Conservation (phyloP, 164 flowering plant genomes). For the Aristolochia fimbriata region DNA sequence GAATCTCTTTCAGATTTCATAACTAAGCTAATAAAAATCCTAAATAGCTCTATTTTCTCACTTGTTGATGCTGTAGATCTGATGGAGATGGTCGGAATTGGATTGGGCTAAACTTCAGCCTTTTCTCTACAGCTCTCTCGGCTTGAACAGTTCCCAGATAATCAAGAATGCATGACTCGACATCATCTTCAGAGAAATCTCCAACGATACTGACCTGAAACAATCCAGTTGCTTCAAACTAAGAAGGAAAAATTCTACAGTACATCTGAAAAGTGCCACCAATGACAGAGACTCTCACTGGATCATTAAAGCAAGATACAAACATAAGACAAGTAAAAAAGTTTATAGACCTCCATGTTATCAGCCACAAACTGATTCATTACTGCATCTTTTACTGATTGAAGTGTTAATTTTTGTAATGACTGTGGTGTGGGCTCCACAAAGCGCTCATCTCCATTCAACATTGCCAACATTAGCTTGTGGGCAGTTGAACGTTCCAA, state of each 20-base stretch:
- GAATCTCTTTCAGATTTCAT: no score
- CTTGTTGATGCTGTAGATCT: conserved; percentile 80
- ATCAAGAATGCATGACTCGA: conserved; percentile 89
- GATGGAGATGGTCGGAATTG: conserved; percentile 66
- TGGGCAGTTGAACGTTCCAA: conserved; percentile 97
- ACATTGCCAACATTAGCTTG: conserved; percentile 91
- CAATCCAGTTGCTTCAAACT: neutral
- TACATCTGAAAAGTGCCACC: no score
- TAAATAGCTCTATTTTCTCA: conserved; percentile 21
- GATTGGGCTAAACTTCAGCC: conserved; percentile 30
- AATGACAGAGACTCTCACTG: neutral
- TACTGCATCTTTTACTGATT: conserved; percentile 79
- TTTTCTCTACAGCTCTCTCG: conserved; percentile 20
- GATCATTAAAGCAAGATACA: neutral
- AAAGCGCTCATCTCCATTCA: conserved; percentile 96
- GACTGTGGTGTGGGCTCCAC: conserved; percentile 95
- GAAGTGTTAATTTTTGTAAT: conserved; percentile 57
- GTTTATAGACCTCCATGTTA: conserved; percentile 81
- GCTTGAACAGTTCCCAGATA: conserved; percentile 81
- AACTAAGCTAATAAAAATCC: neutral
- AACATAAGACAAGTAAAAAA: neutral
- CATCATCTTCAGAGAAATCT: conserved; percentile 89
- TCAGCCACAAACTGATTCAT: conserved; percentile 83
- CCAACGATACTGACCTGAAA: conserved; percentile 90
- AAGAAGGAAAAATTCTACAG: neutral